phyloP scores from a whole-genome alignment of 2,329 filamentous ascomycete genomes.

The Gremmenia infestans region DNA sequence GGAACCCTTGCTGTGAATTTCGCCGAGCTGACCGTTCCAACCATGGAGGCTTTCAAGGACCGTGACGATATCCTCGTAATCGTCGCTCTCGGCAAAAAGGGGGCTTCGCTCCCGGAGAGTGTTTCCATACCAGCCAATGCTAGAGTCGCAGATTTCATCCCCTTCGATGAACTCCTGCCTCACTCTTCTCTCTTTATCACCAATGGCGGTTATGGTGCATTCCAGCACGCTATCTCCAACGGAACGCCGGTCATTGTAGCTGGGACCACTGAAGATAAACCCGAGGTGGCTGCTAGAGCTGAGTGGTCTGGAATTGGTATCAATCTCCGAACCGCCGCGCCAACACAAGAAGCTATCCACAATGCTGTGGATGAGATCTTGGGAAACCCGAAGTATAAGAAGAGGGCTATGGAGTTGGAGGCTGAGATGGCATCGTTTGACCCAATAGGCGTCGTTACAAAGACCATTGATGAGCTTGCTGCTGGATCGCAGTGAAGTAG shows the following conservation, averaged over 20 bases:
- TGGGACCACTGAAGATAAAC: slow-evolving; percentile 34
- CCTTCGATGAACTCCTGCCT: slow-evolving; percentile 34
- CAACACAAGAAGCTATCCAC: slow-evolving; percentile 11
- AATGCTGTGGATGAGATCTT: slow-evolving; percentile 16
- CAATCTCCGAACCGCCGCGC: slow-evolving; percentile 26
- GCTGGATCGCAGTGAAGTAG: not conserved
- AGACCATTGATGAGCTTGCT: slow-evolving; percentile 18
- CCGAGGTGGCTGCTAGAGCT: slow-evolving; percentile 28
- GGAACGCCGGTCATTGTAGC: slow-evolving; percentile 34
- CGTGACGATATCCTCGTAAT: slow-evolving; percentile 33
- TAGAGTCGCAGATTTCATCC: slow-evolving; percentile 34
- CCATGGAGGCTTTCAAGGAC: slow-evolving; percentile 32
- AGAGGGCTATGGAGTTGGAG: slow-evolving; percentile 13
- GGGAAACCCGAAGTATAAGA: slow-evolving; percentile 17
- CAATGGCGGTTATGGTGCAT: slow-evolving; percentile 35
- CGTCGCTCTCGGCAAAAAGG: slow-evolving; percentile 28
- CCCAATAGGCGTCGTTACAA: slow-evolving; percentile 13
- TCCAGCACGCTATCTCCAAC: slow-evolving; percentile 31
- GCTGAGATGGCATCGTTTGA: slow-evolving; percentile 17
- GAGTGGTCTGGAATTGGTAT: slow-evolving; percentile 35
- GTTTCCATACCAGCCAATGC: slow-evolving; percentile 30
- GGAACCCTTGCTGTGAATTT: slow-evolving; percentile 32
- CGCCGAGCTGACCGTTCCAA: slow-evolving; percentile 33
- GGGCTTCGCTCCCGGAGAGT: slow-evolving; percentile 27
- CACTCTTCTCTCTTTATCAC: slow-evolving; percentile 32